Percentiles rank a stretch among this genome's conserved stretches.
Conservation (phyloP, 495 filamentous ascomycete species). For the Hypoxylon subgilvum region DNA sequence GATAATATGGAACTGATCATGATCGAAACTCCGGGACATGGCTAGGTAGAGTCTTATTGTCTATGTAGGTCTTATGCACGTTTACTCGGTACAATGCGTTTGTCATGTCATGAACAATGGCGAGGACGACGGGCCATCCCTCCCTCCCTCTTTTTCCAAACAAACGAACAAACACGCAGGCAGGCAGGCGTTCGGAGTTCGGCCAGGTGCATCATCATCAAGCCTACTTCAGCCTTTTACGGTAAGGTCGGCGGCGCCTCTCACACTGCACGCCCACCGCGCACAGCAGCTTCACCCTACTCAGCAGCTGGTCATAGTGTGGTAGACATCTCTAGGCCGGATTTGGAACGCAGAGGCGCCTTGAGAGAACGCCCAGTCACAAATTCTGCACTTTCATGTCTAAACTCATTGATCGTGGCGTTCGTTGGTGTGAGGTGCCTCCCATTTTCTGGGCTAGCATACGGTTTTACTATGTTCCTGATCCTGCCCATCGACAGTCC, state of each 20-base stretch:
- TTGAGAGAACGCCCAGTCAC: neutral
- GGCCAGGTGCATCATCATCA: slow-evolving; percentile 21
- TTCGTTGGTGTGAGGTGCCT: too few relatives aligned
- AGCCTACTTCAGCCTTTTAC: slow-evolving; percentile 1
- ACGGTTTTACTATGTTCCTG: too few relatives aligned
- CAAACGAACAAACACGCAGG: too few relatives aligned
- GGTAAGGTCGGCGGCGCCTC: slow-evolving; percentile 3
- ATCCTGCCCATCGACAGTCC: too few relatives aligned
- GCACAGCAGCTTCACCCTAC: neutral
- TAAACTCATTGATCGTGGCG: too few relatives aligned
- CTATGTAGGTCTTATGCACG: neutral
- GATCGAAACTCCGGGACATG: slow-evolving; percentile 1
- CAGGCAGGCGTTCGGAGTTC: slow-evolving; percentile 30
- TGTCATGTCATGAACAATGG: slow-evolving; percentile 1
- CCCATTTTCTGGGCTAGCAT: too few relatives aligned
- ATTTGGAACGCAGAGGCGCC: neutral
- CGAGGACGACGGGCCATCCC: slow-evolving; percentile 3
- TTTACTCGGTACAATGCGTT: neutral
- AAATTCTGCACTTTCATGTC: too few relatives aligned
- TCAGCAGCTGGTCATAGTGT: too few relatives aligned
- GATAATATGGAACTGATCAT: slow-evolving; percentile 4
- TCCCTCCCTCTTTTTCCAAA: too few relatives aligned
- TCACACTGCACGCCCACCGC: neutral
- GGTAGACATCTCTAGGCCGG: neutral
- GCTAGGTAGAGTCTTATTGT: neutral